Base-by-base conservation (phyloP, 208 protist species). In the Leishmania lainsoni region DNA sequence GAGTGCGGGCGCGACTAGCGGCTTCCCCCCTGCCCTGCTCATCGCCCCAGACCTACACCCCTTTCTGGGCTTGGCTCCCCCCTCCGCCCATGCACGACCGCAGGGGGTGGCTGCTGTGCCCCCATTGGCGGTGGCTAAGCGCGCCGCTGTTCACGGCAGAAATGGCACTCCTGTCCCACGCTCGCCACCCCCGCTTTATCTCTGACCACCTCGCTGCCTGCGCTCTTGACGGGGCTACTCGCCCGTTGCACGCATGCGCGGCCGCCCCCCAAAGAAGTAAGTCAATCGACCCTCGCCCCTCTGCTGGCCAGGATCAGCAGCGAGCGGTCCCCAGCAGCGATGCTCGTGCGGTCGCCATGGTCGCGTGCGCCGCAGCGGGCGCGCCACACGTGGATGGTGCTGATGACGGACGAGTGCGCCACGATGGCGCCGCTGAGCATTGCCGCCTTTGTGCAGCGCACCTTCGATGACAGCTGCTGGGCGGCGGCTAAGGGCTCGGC, bases 381-480 rank as follows among this genome's bases (percentile, higher is more conserved):
- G 39, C 78, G 77, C 26, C 82, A 86, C 56, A 79, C 82, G 52
- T 86, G 82, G 82, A 86, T 82, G 74, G 56, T 68, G 73, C 65
- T 86, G 8, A 86, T 86, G 82, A 65, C 82, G 56, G 82, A 86
- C 26, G 82, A 86, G 66, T 86, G 82, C 65, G 54, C 42, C 29
- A 42, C 32, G 10, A 86, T 86, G 82, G 61, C 73, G 17, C 76
- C 59, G 22, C 9, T 39, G 52, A 5, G 45, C 49, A 81, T 85
- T 35, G 29, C 81, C 17, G 5, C 59, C 49, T 78, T 85, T 14
- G 81, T 85, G 45, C 71, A 74, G 5, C 9, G 20, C 69, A 69
- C 71, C 63, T 81, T 85, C 5, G 26, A 75, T 3, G 42, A 39
- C 48, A n/a, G 22, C 80, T 20, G 61, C 48, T 14, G 16, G 32